A percentile compares a stretch with the other conserved stretches of the same genome.
These are phyloP conservation scores for Clavispora vitiphila DNA, from an alignment of 805 yeast genomes.

Conservation along the genomic window DNA sequence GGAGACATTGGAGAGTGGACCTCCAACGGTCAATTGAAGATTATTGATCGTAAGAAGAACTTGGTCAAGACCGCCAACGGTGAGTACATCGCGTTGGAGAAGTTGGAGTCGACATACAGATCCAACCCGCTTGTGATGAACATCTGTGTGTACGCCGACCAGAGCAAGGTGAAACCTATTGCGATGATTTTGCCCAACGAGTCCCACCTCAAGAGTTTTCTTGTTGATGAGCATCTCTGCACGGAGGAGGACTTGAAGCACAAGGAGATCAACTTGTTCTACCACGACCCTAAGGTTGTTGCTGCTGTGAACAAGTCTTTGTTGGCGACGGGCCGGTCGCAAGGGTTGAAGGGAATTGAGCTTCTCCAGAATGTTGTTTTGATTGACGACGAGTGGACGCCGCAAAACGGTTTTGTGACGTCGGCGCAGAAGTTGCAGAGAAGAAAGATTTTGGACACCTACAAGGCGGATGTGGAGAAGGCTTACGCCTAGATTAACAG, in stretches of 20 bases:
- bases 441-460: slow-evolving; percentile 73
- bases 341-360: slow-evolving; percentile 84
- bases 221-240: slow-evolving; percentile 48
- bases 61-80: slow-evolving; percentile 94
- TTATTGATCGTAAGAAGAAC: slow-evolving; percentile 94
- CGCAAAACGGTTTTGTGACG: slow-evolving; percentile 89
- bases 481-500: slow-evolving; percentile 40
- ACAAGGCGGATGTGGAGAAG: slow-evolving; percentile 60
- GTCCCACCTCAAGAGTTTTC: slow-evolving; percentile 47
- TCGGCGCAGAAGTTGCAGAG: slow-evolving; percentile 96
- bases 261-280: slow-evolving; percentile 42
- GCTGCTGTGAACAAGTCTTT: slow-evolving; percentile 54
- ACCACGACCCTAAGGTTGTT: slow-evolving; percentile 53
- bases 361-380: slow-evolving; percentile 72
- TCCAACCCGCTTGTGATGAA: slow-evolving; percentile 72
- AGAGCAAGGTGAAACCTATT: slow-evolving; percentile 80
- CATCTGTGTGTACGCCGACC: slow-evolving; percentile 92
- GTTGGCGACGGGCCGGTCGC: slow-evolving; percentile 69
- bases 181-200: slow-evolving; percentile 86
- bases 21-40: slow-evolving; percentile 65
- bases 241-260: slow-evolving; percentile 46
- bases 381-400: slow-evolving; percentile 94
- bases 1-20: slow-evolving; percentile 98
- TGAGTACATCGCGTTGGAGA: slow-evolving; percentile 96
- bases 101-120: slow-evolving; percentile 86